Conservation (phyloP, 495 filamentous ascomycete genomes). For the Annulohypoxylon bovei region DNA sequence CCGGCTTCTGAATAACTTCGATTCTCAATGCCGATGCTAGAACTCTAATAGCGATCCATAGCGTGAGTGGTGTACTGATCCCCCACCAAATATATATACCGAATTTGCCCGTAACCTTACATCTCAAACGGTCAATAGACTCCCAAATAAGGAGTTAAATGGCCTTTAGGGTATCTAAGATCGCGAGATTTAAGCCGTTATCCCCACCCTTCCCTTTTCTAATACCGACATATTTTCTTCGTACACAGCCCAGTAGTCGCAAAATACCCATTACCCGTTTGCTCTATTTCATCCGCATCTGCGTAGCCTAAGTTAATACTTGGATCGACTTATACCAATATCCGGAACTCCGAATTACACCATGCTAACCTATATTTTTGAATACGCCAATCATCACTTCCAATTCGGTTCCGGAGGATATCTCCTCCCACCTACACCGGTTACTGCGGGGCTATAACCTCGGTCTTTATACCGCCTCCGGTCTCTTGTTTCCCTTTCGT, state of each 20-base stretch:
- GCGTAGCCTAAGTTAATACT: background rate
- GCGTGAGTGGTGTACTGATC: background rate
- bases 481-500: constrained; percentile 42
- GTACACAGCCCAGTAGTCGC: background rate
- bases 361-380: background rate
- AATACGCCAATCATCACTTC: constrained; percentile 14
- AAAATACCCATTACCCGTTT: background rate
- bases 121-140: background rate
- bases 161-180: background rate
- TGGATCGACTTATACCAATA: background rate
- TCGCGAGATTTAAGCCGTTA: background rate
- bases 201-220: background rate
- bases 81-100: background rate
- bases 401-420: constrained; percentile 43
- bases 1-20: background rate
- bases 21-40: background rate
- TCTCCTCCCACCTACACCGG: constrained; percentile 50
- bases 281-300: constrained; percentile 3
- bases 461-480: constrained; percentile 42
- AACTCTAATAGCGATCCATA: background rate
- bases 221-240: background rate
- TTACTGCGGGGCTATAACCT: constrained; percentile 47
- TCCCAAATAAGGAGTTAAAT: background rate
- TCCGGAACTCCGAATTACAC: constrained; percentile 17
- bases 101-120: background rate